Base-by-base conservation (phyloP, 2,329 filamentous ascomycete species). In the Fusarium incarnatum region DNA sequence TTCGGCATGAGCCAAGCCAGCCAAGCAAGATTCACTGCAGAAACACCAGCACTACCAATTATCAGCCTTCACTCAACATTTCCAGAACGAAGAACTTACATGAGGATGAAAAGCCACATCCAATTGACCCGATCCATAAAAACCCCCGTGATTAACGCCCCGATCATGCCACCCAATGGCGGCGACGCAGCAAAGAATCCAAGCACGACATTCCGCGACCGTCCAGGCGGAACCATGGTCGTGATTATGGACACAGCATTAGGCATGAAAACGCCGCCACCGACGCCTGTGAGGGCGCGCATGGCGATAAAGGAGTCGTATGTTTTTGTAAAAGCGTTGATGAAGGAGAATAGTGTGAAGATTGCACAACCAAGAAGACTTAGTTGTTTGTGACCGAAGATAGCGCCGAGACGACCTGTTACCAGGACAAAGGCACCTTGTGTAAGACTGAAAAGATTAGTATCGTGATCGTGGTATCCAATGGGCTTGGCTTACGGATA, bases 391-490 rank as follows among this genome's bases (percentile, higher is more conserved):
- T 87, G 85, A 6, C 86, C 87, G 66, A 83, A 86, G 2, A 88
- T 77, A 47, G 84, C 83, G 1, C 85, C 86, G 2, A 88, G 76
- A 1, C 86, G 82, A 8, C 86, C 86, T 9, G 81, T 82, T 5
- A 86, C 79, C 1, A 88, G 76, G 18, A 88, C 84, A 62, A 88
- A 87, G 3, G 85, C 81, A 5, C 86, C 82, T 65, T 86, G 84
- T 0, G 85, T 83, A 15, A 86, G 76, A 3, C 83, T 85, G 0
- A 1, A 3, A 4, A 23, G 0, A n/a, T 63, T 2, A 63, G n/a
- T 6, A 11, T 2, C 2, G 2, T 4, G 2, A 3, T 1, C 2
- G 4, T n/a, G 0, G 8, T 6, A 3, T 1, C 0, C 2, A 8
- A 4, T 1, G 0, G 5, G 3, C 0, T 25, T 27, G 48, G 5